Base-by-base conservation (phyloP, 2,329 filamentous ascomycete genomes). In the Pseudogymnoascus sp. region DNA sequence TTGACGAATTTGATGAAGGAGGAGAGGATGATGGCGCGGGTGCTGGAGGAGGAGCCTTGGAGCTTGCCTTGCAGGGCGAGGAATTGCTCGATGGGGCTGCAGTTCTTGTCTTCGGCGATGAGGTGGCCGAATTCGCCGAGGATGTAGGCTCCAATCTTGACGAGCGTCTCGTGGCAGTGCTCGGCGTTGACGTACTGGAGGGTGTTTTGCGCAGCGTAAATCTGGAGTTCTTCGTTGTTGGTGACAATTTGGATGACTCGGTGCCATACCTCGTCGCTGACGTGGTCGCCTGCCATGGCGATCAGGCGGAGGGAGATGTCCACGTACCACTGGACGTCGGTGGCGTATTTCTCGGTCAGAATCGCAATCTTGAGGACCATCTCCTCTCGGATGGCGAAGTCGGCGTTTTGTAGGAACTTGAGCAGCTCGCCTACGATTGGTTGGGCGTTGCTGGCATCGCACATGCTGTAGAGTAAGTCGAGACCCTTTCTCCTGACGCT, bases 291-390 rank as follows among this genome's bases (percentile, higher is more conserved):
- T 2, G 96, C 95, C 86, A 97, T 93, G 64, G 93, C 92, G 64
- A 99, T 93, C 61, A 99, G 84, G 63, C 93, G 87, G 68, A 99
- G 81, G 9, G 95, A 96, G 69, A 97, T 97, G 73, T 99, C 93
- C 66, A 99, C 96, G 75, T 99, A 99, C 95, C 95, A 99, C 78
- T 97, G 93, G 18, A 96, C 91, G 72, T 99, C 95, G 0, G 93
- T 97, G 23, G 95, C 95, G 74, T 99, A 99, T 74, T 97, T 97
- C 75, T 99, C 95, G 0, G 96, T 97, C 67, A 99, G 77, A 72
- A 99, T 99, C 61, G 95, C 95, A 76, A 99, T 96, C 78, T 99
- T 99, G 66, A 99, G 81, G 3, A 97, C 95, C 95, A 99, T 99
- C 76, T 99, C 95, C 78, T 99, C 96, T 67, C 96, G 87, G 70